Percentiles rank a stretch among this genome's conserved stretches.
These are phyloP conservation scores for Cnidoscolus chayamansa DNA, from an alignment of 441 rosid genomes.

Conservation along the genomic window DNA sequence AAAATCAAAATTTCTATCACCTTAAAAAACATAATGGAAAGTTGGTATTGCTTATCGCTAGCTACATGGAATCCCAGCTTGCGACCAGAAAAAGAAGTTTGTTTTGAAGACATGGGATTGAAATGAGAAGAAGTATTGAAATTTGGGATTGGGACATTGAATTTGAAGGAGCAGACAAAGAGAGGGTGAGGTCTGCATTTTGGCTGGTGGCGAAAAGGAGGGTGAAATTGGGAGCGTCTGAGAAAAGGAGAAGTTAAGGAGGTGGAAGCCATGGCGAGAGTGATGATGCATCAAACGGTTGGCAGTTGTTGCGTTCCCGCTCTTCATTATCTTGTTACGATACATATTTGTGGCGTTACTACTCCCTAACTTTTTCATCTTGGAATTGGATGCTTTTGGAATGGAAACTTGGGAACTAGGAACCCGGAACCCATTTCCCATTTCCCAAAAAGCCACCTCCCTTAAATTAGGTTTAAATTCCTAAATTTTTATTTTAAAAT, in stretches of 20 bases:
- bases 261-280: slow-evolving; percentile 42
- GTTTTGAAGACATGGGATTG: slow-evolving; percentile 13
- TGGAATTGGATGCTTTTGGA: neutral
- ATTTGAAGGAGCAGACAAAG: slow-evolving; percentile 19
- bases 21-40: neutral
- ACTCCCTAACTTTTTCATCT: neutral
- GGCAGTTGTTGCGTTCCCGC: slow-evolving; percentile 24
- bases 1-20: neutral
- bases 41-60: neutral
- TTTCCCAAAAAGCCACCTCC: too few relatives aligned
- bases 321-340: slow-evolving; percentile 12
- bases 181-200: slow-evolving; percentile 19
- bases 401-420: neutral
- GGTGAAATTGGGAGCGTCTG: slow-evolving; percentile 30
- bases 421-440: too few relatives aligned
- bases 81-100: slow-evolving; percentile 28
- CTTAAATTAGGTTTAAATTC: too few relatives aligned
- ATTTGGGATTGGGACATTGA: slow-evolving; percentile 21
- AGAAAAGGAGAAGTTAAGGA: slow-evolving; percentile 34
- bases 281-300: slow-evolving; percentile 14
- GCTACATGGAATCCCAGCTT: slow-evolving; percentile 37
- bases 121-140: slow-evolving; percentile 14
- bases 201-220: slow-evolving; percentile 13
- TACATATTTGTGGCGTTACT: neutral
- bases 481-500: too few relatives aligned